A percentile compares a stretch with the other conserved stretches of the same genome.
Conservation (phyloP, 345 rosid species). For the Arabidopsis suecica region DNA sequence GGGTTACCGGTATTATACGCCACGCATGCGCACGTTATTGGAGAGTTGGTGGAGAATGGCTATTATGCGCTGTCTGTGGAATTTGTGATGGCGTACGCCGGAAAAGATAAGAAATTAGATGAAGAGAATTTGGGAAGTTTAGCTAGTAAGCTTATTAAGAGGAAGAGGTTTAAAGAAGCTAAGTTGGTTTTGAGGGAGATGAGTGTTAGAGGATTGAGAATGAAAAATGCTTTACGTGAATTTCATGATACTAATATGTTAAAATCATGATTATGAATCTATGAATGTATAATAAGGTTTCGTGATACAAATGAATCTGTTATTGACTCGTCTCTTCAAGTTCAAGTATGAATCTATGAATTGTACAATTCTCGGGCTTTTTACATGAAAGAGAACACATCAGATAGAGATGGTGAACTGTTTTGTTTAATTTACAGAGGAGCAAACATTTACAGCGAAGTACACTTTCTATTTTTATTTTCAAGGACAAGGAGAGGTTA, state of each 20-base stretch:
- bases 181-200: constrained; percentile 60
- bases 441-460: constrained; percentile 25
- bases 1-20: constrained; percentile 54
- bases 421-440: constrained; percentile 34
- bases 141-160: constrained; percentile 54
- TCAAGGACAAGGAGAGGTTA: constrained; percentile 27
- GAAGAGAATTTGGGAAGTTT: constrained; percentile 58
- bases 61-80: constrained; percentile 53
- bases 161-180: constrained; percentile 52
- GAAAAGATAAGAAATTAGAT: constrained; percentile 58
- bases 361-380: neutral
- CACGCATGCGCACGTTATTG: constrained; percentile 61
- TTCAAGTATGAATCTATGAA: neutral
- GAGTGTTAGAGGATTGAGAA: constrained; percentile 49
- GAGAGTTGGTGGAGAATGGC: constrained; percentile 49
- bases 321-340: too few species aligned
- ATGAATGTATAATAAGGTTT: too few species aligned
- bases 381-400: constrained; percentile 11
- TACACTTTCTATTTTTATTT: constrained; percentile 26
- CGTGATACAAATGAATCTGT: too few species aligned
- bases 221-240: constrained; percentile 43
- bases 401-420: constrained; percentile 21
- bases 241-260: constrained; percentile 9
- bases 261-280: neutral
- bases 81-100: constrained; percentile 58